Evolutionary conservation across 805 yeast genomes (phyloP).

Genomic region (Naumovozyma castellii): DNA sequence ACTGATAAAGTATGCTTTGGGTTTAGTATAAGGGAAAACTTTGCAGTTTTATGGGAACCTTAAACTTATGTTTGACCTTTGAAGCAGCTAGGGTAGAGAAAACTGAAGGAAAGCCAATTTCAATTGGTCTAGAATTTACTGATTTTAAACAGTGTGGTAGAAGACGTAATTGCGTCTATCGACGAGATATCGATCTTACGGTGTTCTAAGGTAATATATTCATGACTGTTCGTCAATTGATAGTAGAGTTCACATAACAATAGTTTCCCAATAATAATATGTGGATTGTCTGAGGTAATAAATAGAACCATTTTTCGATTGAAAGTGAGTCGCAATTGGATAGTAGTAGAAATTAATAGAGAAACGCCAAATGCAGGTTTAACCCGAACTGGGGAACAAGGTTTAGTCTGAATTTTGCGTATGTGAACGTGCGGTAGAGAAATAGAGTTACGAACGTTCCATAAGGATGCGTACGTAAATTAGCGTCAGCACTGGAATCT

Average conservation of each 20-base stretch:
- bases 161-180: not conserved
- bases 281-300: not conserved
- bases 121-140: too few species aligned
- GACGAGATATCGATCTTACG: not conserved
- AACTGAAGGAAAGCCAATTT: too few species aligned
- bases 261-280: conserved; percentile 1
- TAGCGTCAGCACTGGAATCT: too few species aligned
- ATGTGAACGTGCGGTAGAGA: too few species aligned
- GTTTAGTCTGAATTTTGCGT: too few species aligned
- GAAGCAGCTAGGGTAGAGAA: too few species aligned
- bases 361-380: too few species aligned
- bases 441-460: too few species aligned
- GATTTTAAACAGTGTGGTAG: not conserved
- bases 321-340: not conserved
- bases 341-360: too few species aligned
- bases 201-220: too few species aligned
- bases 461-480: too few species aligned
- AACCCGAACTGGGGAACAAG: too few species aligned
- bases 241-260: not conserved
- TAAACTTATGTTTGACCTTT: not conserved
- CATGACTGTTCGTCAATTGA: not conserved
- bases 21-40: conserved; percentile 1
- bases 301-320: not conserved
- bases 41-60: not conserved
- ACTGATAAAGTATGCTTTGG: conserved; percentile 3